These are phyloP conservation scores for Sordariomycetes sp. DNA, from an alignment of 2,329 filamentous ascomycete species.

Conservation along the genomic window DNA sequence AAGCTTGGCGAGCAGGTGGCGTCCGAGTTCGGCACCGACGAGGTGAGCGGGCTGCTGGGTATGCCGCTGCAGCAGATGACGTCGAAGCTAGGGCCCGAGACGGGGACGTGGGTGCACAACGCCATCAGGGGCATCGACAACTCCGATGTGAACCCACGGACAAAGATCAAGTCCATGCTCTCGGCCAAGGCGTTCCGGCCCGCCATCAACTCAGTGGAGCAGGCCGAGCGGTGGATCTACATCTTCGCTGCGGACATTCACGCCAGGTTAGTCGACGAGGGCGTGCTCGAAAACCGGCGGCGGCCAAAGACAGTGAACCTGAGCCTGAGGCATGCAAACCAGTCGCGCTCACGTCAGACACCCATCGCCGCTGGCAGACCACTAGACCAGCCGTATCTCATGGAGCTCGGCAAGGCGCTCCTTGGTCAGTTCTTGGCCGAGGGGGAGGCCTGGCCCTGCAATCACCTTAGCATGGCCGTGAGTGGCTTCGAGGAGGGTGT, in stretches of 20 bases:
- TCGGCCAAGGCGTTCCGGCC: constrained; percentile 93
- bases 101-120: constrained; percentile 72
- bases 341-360: constrained; percentile 60
- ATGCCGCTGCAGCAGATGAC: constrained; percentile 66
- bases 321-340: constrained; percentile 62
- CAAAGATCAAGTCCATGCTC: constrained; percentile 93
- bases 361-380: constrained; percentile 65
- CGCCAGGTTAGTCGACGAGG: constrained; percentile 79
- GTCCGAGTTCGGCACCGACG: constrained; percentile 68
- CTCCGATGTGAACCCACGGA: constrained; percentile 80
- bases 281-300: constrained; percentile 74
- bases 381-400: constrained; percentile 47
- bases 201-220: constrained; percentile 62
- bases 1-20: constrained; percentile 84
- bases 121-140: constrained; percentile 75
- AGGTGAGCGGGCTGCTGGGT: constrained; percentile 59
- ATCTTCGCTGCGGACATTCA: constrained; percentile 92
- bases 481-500: constrained; percentile 86
- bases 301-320: constrained; percentile 77
- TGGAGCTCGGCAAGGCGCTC: constrained; percentile 53
- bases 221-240: constrained; percentile 71
- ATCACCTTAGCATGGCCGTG: constrained; percentile 79
- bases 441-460: constrained; percentile 67
- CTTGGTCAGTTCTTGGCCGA: constrained; percentile 67
- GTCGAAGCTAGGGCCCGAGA: constrained; percentile 68